Conservation (phyloP, 2,329 filamentous ascomycete genomes). For the Colletotrichum aenigma region DNA sequence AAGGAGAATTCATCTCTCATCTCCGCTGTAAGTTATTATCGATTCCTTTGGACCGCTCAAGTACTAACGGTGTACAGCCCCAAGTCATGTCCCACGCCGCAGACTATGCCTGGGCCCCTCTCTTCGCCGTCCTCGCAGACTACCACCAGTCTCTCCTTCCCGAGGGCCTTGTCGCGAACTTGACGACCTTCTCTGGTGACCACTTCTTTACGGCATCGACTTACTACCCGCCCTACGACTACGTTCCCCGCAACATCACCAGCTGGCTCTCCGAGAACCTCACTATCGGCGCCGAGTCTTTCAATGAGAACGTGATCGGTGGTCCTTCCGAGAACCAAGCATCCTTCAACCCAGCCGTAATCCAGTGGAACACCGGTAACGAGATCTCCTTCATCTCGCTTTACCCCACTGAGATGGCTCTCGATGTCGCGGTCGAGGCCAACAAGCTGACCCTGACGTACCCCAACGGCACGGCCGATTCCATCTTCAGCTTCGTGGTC, state of each 20-base stretch:
- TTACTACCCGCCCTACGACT: constrained; percentile 64
- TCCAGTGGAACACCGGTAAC: constrained; percentile 58
- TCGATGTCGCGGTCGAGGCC: constrained; percentile 45
- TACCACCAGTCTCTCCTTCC: constrained; percentile 54
- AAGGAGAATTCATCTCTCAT: constrained; percentile 44
- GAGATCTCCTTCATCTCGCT: constrained; percentile 39
- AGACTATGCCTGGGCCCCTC: constrained; percentile 62
- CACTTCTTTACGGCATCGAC: constrained; percentile 56
- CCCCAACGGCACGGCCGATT: constrained; percentile 52
- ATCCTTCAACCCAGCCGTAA: constrained; percentile 63
- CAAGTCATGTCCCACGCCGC: constrained; percentile 62
- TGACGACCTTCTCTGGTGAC: constrained; percentile 55
- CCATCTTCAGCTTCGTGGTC: constrained; percentile 55
- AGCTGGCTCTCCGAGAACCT: constrained; percentile 61
- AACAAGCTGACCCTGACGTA: constrained; percentile 55
- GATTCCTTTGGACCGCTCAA: neutral
- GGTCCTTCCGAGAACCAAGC: constrained; percentile 55
- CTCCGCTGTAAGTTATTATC: constrained; percentile 28
- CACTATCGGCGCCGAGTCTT: constrained; percentile 65
- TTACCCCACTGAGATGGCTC: constrained; percentile 41
- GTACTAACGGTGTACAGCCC: constrained; percentile 32
- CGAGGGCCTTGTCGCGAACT: constrained; percentile 37
- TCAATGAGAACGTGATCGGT: constrained; percentile 59
- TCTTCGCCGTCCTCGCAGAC: constrained; percentile 58
- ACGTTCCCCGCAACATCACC: constrained; percentile 60